Percentiles rank a stretch among this genome's conserved stretches.
Evolutionary conservation across 2,329 filamentous ascomycete genomes (phyloP).

Genomic region (Clonostachys rhizophaga): DNA sequence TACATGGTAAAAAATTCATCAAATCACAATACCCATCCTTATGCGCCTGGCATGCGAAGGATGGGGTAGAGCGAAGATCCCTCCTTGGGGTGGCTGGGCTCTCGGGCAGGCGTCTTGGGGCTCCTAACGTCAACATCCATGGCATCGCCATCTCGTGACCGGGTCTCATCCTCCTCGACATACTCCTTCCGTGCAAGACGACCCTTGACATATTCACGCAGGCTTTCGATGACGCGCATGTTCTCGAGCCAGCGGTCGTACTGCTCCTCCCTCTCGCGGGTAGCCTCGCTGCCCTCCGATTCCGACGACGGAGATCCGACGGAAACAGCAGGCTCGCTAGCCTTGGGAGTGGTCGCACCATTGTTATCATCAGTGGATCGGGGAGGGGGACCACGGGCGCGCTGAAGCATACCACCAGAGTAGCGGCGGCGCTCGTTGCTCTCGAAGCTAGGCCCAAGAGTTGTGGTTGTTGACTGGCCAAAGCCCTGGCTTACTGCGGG

Average conservation of each 20-base stretch:
- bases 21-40: neutral
- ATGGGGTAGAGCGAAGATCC: conserved; percentile 32
- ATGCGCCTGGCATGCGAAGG: conserved; percentile 29
- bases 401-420: conserved; percentile 64
- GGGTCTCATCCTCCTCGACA: conserved; percentile 21
- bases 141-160: conserved; percentile 15
- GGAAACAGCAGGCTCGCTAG: conserved; percentile 32
- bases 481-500: conserved; percentile 68
- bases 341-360: conserved; percentile 37
- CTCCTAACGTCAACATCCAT: conserved; percentile 29
- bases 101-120: conserved; percentile 11
- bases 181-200: conserved; percentile 55
- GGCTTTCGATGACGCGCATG: conserved; percentile 58
- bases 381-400: conserved; percentile 40
- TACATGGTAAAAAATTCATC: too few species aligned
- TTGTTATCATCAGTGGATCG: conserved; percentile 20
- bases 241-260: conserved; percentile 65
- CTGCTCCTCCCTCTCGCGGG: conserved; percentile 54
- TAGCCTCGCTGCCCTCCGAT: conserved; percentile 45
- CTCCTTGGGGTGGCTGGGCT: conserved; percentile 12
- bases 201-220: conserved; percentile 52
- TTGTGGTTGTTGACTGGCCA: conserved; percentile 64
- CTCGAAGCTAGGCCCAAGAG: conserved; percentile 64
- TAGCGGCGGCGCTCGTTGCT: conserved; percentile 59
- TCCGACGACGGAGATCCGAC: conserved; percentile 50